A percentile compares a stretch with the other conserved stretches of the same genome.
Evolutionary conservation across 768 basidiomycete genomes (phyloP).

Genomic region (Hygrocybe punicea): DNA sequence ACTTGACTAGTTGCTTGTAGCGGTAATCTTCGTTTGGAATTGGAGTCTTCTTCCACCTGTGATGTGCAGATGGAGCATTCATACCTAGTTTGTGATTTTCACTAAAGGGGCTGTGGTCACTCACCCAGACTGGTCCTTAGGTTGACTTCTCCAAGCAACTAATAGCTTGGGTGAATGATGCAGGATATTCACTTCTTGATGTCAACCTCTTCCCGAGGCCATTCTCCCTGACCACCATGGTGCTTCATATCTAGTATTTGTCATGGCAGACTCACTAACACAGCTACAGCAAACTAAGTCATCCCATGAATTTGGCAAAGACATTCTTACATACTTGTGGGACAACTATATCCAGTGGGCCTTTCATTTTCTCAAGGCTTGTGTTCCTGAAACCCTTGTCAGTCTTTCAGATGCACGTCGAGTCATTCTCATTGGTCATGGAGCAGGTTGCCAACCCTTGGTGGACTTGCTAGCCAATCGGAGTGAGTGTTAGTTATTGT

Average conservation of each 20-base stretch:
- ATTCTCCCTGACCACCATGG: conserved; percentile 32
- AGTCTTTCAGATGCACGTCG: conserved; percentile 71
- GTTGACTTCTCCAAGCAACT: conserved; percentile 81
- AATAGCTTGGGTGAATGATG: conserved; percentile 67
- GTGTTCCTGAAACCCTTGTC: conserved; percentile 5
- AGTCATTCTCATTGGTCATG: conserved; percentile 84
- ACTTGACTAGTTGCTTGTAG: conserved; percentile 38
- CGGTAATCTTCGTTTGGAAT: conserved; percentile 82
- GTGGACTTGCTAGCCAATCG: conserved; percentile 71
- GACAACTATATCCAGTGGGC: conserved; percentile 92
- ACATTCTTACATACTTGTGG: conserved; percentile 84
- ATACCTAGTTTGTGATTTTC: conserved; percentile 59
- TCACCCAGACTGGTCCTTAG: conserved; percentile 38
- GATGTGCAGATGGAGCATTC: conserved; percentile 78
- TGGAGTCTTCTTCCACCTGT: conserved; percentile 68
- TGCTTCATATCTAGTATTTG: conserved; percentile 18
- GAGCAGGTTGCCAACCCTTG: conserved; percentile 73
- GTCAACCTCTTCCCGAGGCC: conserved; percentile 78
- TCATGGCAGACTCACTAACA: neutral
- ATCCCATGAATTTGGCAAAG: conserved; percentile 45
- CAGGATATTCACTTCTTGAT: conserved; percentile 76
- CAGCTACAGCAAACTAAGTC: conserved; percentile 38
- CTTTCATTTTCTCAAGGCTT: neutral
- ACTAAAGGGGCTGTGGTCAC: neutral
- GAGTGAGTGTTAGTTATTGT: conserved; percentile 42